These are phyloP conservation scores for Alternaria arbusti DNA, from an alignment of 2,329 filamentous ascomycete species.

Conservation along the genomic window DNA sequence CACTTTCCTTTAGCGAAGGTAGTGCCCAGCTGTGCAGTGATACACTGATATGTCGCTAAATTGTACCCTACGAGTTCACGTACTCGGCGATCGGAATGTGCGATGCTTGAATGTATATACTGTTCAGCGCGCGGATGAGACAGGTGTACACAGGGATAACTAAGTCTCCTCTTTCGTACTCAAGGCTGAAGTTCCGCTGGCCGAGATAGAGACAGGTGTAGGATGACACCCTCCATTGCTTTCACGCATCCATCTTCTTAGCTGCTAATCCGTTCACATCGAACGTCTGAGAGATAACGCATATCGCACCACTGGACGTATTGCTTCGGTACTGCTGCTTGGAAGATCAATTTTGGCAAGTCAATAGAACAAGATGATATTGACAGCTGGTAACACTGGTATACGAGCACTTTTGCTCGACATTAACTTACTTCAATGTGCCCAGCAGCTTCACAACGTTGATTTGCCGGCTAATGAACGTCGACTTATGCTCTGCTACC, in stretches of 20 bases:
- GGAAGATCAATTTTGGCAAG: background rate
- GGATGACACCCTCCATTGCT: background rate
- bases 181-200: slow-evolving; percentile 48
- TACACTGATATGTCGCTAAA: slow-evolving; percentile 65
- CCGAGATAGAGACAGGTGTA: slow-evolving; percentile 8
- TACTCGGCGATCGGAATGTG: slow-evolving; percentile 60
- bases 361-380: background rate
- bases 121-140: slow-evolving; percentile 69
- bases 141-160: slow-evolving; percentile 68
- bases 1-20: no score
- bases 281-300: background rate
- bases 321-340: background rate
- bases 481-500: background rate
- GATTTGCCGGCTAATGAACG: background rate
- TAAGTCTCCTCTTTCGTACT: slow-evolving; percentile 63
- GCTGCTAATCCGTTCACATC: background rate
- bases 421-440: background rate
- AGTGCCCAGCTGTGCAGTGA: slow-evolving; percentile 58
- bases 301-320: background rate
- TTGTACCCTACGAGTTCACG: slow-evolving; percentile 64
- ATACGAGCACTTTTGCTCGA: background rate
- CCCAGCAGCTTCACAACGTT: background rate
- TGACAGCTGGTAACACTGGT: background rate
- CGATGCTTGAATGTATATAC: slow-evolving; percentile 65
- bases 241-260: background rate